Base-by-base conservation (phyloP, 2,329 filamentous ascomycete genomes). In the Colletotrichum limetticola region DNA sequence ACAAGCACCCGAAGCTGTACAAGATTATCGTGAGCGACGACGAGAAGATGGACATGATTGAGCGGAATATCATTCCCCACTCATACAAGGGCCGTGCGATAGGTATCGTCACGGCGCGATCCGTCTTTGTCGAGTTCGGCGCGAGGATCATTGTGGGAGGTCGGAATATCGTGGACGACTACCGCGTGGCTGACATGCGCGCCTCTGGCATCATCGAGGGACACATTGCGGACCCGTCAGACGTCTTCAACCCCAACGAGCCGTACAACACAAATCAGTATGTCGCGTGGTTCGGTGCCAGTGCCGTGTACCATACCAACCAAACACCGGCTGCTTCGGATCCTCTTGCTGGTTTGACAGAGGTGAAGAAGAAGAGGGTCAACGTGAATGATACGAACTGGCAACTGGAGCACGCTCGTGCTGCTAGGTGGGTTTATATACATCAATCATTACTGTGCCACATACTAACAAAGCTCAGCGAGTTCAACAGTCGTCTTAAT, bases 201-300 rank as follows among this genome's bases (percentile, higher is more conserved):
- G 92, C 92, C 61, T 91, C 94, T 64, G 96, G 95, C 26, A 92
- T 92, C 30, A 89, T 94, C 2, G 96, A 98, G 81, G 97, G 97
- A 75, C 95, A 97, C 80, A 81, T 98, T 28, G 97, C 95, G 22
- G 97, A 98, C 79, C 96, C 96, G 0, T 93, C 95, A 73, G 97
- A 99, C 82, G 89, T 88, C 73, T 89, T 95, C 55, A 90, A 95
- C 30, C 89, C 89, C 9, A 94, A 93, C 52, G 93, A 97, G 80
- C 88, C 92, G n/a, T 99, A 99, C 87, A 98, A 99, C 87, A 95
- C 96, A 85, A 99, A 99, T 80, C 95, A 98, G 82, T 99, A 98
- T 80, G 97, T 99, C 32, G 97, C 97, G 32, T 99, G 97, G 97
- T 95, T 98, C 81, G 97, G 97, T 62, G 97, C 97, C 60, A 98